Base-by-base conservation (phyloP, 2,329 filamentous ascomycete genomes). In the Ceratocystis alfenasii region DNA sequence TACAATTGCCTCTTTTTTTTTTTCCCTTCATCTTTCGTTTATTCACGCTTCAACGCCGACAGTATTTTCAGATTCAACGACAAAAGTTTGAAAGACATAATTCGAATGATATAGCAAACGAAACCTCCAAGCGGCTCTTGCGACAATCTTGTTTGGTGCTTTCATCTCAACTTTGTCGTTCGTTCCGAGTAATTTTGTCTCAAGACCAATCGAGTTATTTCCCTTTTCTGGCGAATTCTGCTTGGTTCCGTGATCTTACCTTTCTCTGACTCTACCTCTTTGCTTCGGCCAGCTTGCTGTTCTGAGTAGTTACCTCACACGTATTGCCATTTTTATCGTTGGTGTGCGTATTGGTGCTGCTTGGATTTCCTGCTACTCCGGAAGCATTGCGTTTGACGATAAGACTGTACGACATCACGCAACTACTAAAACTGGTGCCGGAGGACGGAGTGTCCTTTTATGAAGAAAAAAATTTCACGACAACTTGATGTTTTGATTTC, bases 101-200 rank as follows among this genome's bases (percentile, higher is more conserved):
- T 12, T 22, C 4, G 53, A 30, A n/a, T 57, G 53, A 33, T 7
- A 30, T 28, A 30, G 53, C 17, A 28, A 33, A n/a, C n/a, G 28
- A n/a, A 65, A 50, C 33, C 33, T 44, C 45, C 57, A 55, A 28
- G 48, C 12, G 33, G 7, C 41, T 63, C 30, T 46, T 67, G 41
- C 60, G 61, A 64, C 65, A 53, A 63, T 50, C 53, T 53, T 45
- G 48, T 59, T 62, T 53, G 48, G 41, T 44, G 60, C 63, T 67
- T 71, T 69, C 67, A 65, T 68, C 68, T 67, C 48, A 48, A 64
- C 57, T 65, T 64, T 55, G 59, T 67, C 53, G 62, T 59, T 65
- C 20, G 7, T 22, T 50, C 22, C 48, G 20, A 41, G 48, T 22
- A 5, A 5, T 10, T 20, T 20, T 12, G 48, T 50, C 48, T 20